Percentiles rank a stretch among this genome's conserved stretches.
Evolutionary conservation across 768 basidiomycete species (phyloP).

Genomic region (Sporobolomyces roseus): DNA sequence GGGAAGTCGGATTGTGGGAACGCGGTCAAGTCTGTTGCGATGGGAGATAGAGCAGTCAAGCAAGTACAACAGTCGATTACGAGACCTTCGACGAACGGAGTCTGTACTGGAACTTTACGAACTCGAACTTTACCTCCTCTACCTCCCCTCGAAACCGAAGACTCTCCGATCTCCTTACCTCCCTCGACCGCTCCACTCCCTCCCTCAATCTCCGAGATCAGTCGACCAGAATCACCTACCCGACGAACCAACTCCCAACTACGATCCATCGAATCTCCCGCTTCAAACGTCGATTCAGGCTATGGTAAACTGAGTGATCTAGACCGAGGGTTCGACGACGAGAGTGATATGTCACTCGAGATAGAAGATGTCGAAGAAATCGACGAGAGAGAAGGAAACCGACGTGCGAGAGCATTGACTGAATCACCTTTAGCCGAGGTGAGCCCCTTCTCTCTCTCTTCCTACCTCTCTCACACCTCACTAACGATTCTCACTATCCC

Average conservation of each 20-base stretch:
- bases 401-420: constrained; percentile 26
- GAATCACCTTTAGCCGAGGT: constrained; percentile 39
- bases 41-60: background rate
- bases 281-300: constrained; percentile 27
- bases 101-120: constrained; percentile 30
- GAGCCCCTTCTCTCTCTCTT: background rate
- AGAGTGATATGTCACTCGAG: constrained; percentile 20
- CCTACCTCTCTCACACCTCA: too few species aligned
- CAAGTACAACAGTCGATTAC: background rate
- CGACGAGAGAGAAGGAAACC: constrained; percentile 3
- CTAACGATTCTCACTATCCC: background rate
- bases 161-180: background rate
- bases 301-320: constrained; percentile 22
- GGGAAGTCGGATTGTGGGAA: too few species aligned
- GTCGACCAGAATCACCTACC: background rate
- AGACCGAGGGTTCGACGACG: constrained; percentile 18
- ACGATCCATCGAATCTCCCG: background rate
- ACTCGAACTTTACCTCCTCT: constrained; percentile 32
- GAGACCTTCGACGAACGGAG: constrained; percentile 9
- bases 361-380: background rate
- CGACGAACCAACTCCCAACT: background rate
- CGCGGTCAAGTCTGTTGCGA: background rate
- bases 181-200: background rate
- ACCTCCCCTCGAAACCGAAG: background rate
- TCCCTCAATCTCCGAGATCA: background rate